Evolutionary conservation across 108 stramenopile species (phyloP).

Genomic region (Nitzschia sp.): DNA sequence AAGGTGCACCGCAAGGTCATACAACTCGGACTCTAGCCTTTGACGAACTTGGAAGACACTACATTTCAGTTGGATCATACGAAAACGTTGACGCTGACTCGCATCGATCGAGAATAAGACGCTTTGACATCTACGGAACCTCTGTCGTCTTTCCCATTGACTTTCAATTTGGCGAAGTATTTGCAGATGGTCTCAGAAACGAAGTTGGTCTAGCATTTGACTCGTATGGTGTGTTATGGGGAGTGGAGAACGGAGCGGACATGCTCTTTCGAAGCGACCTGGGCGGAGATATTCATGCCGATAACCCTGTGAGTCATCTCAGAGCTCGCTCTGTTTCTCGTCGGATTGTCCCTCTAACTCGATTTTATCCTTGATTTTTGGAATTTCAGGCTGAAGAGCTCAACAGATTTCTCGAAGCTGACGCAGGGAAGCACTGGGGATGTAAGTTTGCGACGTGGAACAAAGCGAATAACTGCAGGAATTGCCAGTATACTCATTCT

Average conservation of each 20-base stretch:
- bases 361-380: too few relatives aligned
- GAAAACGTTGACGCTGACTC: constrained; percentile 60
- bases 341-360: too few relatives aligned
- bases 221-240: constrained; percentile 63
- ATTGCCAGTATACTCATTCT: not conserved
- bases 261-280: constrained; percentile 59
- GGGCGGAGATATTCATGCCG: constrained; percentile 71
- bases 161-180: constrained; percentile 62
- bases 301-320: constrained; percentile 54
- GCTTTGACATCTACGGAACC: constrained; percentile 39
- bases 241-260: constrained; percentile 80
- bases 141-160: constrained; percentile 34
- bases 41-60: constrained; percentile 50
- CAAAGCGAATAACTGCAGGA: not conserved
- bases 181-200: constrained; percentile 79
- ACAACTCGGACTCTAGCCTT: constrained; percentile 69
- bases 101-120: constrained; percentile 64
- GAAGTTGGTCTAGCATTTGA: constrained; percentile 83
- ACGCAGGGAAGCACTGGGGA: constrained; percentile 60
- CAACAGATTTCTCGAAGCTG: constrained; percentile 64
- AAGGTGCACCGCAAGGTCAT: constrained; percentile 65
- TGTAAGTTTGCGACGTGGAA: constrained; percentile 27
- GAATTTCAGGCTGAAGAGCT: constrained; percentile 57
- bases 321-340: too few relatives aligned
- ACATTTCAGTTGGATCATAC: constrained; percentile 63